These are phyloP conservation scores for Exophiala viscosa DNA, from an alignment of 2,329 filamentous ascomycete genomes.

Conservation along the genomic window DNA sequence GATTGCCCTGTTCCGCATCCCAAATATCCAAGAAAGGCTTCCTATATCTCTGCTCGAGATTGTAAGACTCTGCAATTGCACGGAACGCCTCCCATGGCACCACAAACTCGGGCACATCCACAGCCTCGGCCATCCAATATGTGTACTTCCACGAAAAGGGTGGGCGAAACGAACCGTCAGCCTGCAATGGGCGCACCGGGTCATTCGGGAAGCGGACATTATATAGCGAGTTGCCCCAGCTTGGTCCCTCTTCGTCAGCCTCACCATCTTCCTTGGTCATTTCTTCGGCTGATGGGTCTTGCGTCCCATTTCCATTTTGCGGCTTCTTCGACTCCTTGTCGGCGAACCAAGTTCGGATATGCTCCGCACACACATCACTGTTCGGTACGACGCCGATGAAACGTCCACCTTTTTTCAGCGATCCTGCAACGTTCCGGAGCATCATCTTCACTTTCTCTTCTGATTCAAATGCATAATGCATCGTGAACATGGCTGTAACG, in stretches of 20 bases:
- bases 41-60: slow-evolving; percentile 90
- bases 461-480: slow-evolving; percentile 96
- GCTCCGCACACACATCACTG: slow-evolving; percentile 79
- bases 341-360: slow-evolving; percentile 73
- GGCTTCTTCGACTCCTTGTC: slow-evolving; percentile 43
- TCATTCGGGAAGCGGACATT: slow-evolving; percentile 73
- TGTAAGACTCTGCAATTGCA: slow-evolving; percentile 92
- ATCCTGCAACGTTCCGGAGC: slow-evolving; percentile 86
- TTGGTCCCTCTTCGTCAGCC: slow-evolving; percentile 60
- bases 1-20: slow-evolving; percentile 84
- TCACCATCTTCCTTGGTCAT: slow-evolving; percentile 37
- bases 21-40: slow-evolving; percentile 88
- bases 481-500: slow-evolving; percentile 98
- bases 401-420: slow-evolving; percentile 86
- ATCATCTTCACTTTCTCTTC: slow-evolving; percentile 87
- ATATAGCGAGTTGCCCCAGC: slow-evolving; percentile 94
- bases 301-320: slow-evolving; percentile 35
- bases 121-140: slow-evolving; percentile 92
- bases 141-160: slow-evolving; percentile 98
- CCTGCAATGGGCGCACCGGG: slow-evolving; percentile 60
- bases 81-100: slow-evolving; percentile 98
- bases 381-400: slow-evolving; percentile 97
- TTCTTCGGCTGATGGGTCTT: slow-evolving; percentile 23
- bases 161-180: slow-evolving; percentile 84
- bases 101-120: slow-evolving; percentile 95